Conservation (phyloP, 192 early-diverging fungal species). For the Mortierella antarctica region DNA sequence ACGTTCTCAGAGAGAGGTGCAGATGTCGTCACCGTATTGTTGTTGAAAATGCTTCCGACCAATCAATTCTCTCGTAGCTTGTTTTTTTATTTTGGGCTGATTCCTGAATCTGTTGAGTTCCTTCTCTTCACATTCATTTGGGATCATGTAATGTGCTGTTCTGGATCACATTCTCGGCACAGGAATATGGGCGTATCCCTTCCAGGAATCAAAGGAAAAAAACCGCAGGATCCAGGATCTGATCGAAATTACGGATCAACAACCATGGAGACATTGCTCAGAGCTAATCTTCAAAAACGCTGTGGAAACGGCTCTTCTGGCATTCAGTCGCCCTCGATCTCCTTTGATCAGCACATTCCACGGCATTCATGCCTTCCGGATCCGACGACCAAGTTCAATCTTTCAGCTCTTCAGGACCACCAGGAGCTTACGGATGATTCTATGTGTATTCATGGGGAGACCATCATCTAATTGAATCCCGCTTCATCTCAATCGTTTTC, state of each 20-base stretch:
- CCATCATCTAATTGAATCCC: constrained; percentile 24
- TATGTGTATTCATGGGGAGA: constrained; percentile 3
- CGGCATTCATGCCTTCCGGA: too few species aligned
- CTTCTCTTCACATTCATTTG: constrained; percentile 52
- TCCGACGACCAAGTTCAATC: too few species aligned
- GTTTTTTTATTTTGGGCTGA: constrained; percentile 23
- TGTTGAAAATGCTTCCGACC: background rate
- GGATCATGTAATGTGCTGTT: constrained; percentile 38
- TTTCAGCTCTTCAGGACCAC: too few species aligned
- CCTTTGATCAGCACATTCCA: too few species aligned
- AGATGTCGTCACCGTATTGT: constrained; percentile 5
- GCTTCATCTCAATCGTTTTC: background rate
- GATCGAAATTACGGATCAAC: background rate
- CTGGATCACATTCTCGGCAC: background rate
- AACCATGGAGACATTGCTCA: too few species aligned
- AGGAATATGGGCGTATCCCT: background rate
- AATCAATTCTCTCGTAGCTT: background rate
- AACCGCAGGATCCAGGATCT: background rate
- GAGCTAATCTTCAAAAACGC: too few species aligned
- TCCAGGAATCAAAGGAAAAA: background rate
- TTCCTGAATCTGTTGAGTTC: constrained; percentile 12
- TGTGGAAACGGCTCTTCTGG: too few species aligned
- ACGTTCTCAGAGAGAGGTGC: too few species aligned
- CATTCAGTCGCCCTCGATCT: too few species aligned
- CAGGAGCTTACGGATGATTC: too few species aligned